Conservation (phyloP, 1,284 basidiomycete genomes). For the Cryptococcus hybrid region DNA sequence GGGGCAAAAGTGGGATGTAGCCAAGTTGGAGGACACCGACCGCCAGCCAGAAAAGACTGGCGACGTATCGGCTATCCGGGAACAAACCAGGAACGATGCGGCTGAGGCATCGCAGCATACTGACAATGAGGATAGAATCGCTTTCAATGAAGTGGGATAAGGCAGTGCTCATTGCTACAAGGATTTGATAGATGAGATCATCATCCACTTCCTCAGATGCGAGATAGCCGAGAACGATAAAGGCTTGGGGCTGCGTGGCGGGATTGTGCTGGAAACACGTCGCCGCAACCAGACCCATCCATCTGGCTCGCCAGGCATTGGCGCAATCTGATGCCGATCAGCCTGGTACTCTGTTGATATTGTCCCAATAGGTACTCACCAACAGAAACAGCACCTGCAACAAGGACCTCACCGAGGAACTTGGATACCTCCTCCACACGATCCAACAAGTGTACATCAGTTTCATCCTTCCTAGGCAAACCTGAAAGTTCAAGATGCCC, state of each 20-base stretch:
- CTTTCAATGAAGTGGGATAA: slow-evolving; percentile 39
- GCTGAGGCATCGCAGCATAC: slow-evolving; percentile 81
- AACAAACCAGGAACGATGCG: slow-evolving; percentile 70
- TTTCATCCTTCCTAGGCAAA: slow-evolving; percentile 43
- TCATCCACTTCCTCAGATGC: slow-evolving; percentile 68
- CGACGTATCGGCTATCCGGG: slow-evolving; percentile 67
- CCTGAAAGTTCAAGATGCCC: slow-evolving; percentile 23
- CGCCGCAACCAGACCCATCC: slow-evolving; percentile 89
- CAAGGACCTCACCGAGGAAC: slow-evolving; percentile 65
- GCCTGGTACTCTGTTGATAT: not conserved
- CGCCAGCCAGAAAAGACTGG: slow-evolving; percentile 79
- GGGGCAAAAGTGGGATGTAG: slow-evolving; percentile 65
- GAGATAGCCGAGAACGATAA: slow-evolving; percentile 77
- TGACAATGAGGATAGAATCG: slow-evolving; percentile 60
- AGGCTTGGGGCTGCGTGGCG: slow-evolving; percentile 83
- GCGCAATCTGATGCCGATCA: slow-evolving; percentile 61
- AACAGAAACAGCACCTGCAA: slow-evolving; percentile 63
- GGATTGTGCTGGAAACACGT: slow-evolving; percentile 92
- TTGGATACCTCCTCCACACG: slow-evolving; percentile 65
- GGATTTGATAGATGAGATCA: slow-evolving; percentile 48
- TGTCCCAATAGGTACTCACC: slow-evolving; percentile 54
- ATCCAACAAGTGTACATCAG: slow-evolving; percentile 64
- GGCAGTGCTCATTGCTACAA: slow-evolving; percentile 55
- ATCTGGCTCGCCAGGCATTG: slow-evolving; percentile 89
- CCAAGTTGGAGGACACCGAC: slow-evolving; percentile 75